Percentiles rank a stretch among this genome's conserved stretches.
Conservation (phyloP, 163 green algal genomes). For the Prototheca cutis region DNA sequence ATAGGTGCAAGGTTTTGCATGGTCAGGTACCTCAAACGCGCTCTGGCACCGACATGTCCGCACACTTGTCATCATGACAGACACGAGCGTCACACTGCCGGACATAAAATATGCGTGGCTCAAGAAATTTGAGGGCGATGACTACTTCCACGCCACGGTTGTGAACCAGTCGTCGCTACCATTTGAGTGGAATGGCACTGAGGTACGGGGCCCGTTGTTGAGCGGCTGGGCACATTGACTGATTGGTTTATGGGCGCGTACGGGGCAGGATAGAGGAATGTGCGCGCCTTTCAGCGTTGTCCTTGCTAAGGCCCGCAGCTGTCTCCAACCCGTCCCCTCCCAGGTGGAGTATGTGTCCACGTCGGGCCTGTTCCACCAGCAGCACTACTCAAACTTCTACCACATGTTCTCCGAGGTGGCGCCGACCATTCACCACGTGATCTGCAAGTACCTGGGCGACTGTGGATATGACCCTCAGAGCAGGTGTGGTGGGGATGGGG, state of each 20-base stretch:
- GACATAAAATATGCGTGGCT: conserved; percentile 19
- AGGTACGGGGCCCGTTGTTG: conserved; percentile 7
- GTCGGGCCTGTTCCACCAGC: conserved; percentile 14
- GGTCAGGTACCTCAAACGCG: background rate
- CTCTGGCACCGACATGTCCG: background rate
- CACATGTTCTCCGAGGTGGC: conserved; percentile 20
- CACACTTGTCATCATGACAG: background rate
- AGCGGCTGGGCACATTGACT: too few relatives aligned
- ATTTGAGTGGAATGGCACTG: conserved; percentile 1
- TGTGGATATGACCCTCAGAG: conserved; percentile 9
- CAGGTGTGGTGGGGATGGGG: background rate
- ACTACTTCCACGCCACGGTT: conserved; percentile 1
- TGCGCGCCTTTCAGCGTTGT: too few relatives aligned
- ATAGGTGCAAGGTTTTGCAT: background rate
- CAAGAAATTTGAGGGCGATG: conserved; percentile 9
- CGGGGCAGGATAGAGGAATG: too few relatives aligned
- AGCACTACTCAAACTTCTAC: conserved; percentile 22
- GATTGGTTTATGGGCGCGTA: too few relatives aligned
- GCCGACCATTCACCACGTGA: conserved; percentile 13
- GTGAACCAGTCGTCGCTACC: background rate
- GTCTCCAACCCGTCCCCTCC: background rate
- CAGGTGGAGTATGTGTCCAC: conserved; percentile 8
- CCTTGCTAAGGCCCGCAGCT: too few relatives aligned
- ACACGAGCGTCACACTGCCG: background rate
- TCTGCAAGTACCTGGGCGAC: conserved; percentile 15